Evolutionary conservation across 2,329 filamentous ascomycete species (phyloP), one percentile per base, ranked within the genome.

Genomic region (Penicillium janthinellum): DNA sequence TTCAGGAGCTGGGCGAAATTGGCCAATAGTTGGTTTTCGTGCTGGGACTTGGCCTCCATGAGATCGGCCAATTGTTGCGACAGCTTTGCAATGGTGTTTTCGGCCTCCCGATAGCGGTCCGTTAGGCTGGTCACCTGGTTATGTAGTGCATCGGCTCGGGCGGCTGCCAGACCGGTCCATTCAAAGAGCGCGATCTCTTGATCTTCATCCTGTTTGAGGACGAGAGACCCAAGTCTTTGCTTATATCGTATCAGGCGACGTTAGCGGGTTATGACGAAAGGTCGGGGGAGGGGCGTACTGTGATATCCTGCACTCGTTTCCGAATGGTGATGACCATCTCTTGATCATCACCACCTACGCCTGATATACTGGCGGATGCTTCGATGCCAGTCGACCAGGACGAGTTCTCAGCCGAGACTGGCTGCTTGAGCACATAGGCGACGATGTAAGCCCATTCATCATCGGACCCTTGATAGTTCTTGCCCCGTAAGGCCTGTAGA

Each of bases 1-100:
- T 88, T 88, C 8, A 88, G 73, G 25, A 88, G 67, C 50, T 81
- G 79, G 55, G 79, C 79, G 61, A 87, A 87, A 67, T 86, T 86
- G 57, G 79, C 76, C n/a, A 88, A 71, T 63, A 88, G 73, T 48
- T 82, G 79, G 17, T 81, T 77, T 63, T 88, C 85, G 60, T 87
- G 81, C 54, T 83, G 80, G 61, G 76, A 75, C 66, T 88, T 88
- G 1, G 82, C 81, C 59, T 77, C 75, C 61, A 85, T 78, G n/a
- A 88, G 78, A 53, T 86, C 83, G 35, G 86, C 78, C 8, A 88
- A 76, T 66, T 87, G 84, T 28, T 76, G 71, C 57, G 81, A 82
- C 39, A 88, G 75, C 61, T 79, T 78, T 12, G 76, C 71, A 45
- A 86, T 80, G 2, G 77, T 81, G n/a, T 79, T 72, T 59, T 84